phyloP scores from a whole-genome alignment of 1,284 basidiomycete species.

The Apiotrichum brassicae region DNA sequence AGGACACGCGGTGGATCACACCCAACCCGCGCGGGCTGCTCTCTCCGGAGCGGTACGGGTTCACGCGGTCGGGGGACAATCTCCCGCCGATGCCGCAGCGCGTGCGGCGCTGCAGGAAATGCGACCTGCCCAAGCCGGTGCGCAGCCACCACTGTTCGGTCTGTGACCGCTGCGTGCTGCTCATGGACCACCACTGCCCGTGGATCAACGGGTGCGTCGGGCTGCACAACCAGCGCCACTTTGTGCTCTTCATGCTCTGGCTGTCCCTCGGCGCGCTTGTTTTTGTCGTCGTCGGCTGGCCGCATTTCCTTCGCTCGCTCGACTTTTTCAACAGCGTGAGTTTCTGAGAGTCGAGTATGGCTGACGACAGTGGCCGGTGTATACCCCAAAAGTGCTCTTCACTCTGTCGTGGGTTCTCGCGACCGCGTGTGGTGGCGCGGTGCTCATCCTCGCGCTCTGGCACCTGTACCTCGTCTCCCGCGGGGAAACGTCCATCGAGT shows the following conservation, averaged over 20 bases:
- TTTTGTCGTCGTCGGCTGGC: slow-evolving; percentile 57
- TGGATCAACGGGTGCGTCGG: slow-evolving; percentile 97
- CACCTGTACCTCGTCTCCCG: slow-evolving; percentile 67
- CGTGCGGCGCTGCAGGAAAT: slow-evolving; percentile 62
- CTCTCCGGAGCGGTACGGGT: slow-evolving; percentile 31
- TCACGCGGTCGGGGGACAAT: not conserved
- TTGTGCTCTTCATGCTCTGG: slow-evolving; percentile 84
- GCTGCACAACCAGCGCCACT: slow-evolving; percentile 90
- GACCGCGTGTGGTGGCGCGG: slow-evolving; percentile 62
- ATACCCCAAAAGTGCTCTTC: slow-evolving; percentile 65
- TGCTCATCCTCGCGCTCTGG: slow-evolving; percentile 71
- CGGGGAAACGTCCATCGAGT: slow-evolving; percentile 90
- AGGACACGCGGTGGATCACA: slow-evolving; percentile 27
- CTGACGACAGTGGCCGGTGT: slow-evolving; percentile 54
- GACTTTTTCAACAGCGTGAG: slow-evolving; percentile 45
- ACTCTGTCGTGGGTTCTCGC: slow-evolving; percentile 72
- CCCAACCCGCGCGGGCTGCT: slow-evolving; percentile 21
- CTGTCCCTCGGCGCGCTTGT: slow-evolving; percentile 59
- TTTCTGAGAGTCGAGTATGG: no score
- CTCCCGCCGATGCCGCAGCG: slow-evolving; percentile 3
- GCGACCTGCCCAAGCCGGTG: slow-evolving; percentile 70
- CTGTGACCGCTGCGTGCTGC: slow-evolving; percentile 84
- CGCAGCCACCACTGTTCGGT: slow-evolving; percentile 92
- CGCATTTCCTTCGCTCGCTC: slow-evolving; percentile 55
- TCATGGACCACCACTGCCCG: slow-evolving; percentile 93